These are phyloP conservation scores for Lactifluus pinguis DNA, from an alignment of 768 basidiomycete genomes.

Conservation along the genomic window DNA sequence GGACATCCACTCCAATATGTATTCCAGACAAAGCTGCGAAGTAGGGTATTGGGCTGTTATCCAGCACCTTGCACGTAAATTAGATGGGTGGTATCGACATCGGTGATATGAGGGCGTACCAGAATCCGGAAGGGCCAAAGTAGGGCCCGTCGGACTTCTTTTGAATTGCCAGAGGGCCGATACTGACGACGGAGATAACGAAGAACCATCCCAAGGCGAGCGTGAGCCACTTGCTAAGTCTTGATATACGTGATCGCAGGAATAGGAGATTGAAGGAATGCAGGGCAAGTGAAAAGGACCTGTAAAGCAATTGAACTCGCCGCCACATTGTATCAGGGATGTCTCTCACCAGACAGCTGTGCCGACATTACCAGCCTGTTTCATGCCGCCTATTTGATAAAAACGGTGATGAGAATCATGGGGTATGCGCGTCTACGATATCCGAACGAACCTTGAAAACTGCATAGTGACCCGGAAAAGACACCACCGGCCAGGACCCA, in stretches of 20 bases:
- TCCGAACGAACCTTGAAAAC: constrained; percentile 21
- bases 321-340: constrained; percentile 16
- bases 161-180: constrained; percentile 33
- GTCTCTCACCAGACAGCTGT: constrained; percentile 34
- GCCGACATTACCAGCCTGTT: constrained; percentile 37
- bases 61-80: constrained; percentile 31
- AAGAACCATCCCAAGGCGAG: constrained; percentile 31
- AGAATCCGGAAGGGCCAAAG: constrained; percentile 37
- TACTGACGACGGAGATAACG: constrained; percentile 26
- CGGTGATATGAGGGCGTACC: constrained; percentile 24
- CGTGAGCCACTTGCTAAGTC: constrained; percentile 21
- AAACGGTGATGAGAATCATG: not conserved
- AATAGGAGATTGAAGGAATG: constrained; percentile 35
- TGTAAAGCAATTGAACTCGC: constrained; percentile 18
- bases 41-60: constrained; percentile 34
- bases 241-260: constrained; percentile 26
- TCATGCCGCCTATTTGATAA: constrained; percentile 26
- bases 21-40: constrained; percentile 35
- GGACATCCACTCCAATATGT: constrained; percentile 35
- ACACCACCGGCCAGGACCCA: constrained; percentile 26
- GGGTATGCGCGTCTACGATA: not conserved
- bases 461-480: constrained; percentile 22
- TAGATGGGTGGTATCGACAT: not conserved
- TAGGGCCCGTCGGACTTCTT: constrained; percentile 30
- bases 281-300: constrained; percentile 27